Evolutionary conservation across 495 filamentous ascomycete genomes (phyloP), one percentile per base, ranked within the genome.

Genomic region (Penicillium cataractarum): DNA sequence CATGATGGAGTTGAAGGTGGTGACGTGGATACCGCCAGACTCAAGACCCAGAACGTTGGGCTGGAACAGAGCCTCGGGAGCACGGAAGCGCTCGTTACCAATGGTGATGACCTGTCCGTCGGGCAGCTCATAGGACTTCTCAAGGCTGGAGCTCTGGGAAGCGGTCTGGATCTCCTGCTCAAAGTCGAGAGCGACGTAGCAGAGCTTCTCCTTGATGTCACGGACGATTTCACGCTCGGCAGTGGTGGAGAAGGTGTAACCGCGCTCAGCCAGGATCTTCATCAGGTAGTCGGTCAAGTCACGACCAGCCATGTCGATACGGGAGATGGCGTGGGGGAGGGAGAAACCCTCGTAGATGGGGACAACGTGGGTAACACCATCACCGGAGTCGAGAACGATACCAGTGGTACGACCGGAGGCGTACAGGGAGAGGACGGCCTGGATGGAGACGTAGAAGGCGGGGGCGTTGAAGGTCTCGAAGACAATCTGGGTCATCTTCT

Each of bases 391-490:
- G 74, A 99, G 93, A 65, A 99, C 95, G 82, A 99, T 99, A 93
- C 95, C 95, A 63, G 95, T 99, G 83, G 95, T 99, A 93, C 96
- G 93, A 87, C 95, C 96, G 77, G 95, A 99, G 73, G 95, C 95
- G 83, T 99, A 99, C 83, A 99, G 87, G 64, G 95, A 98, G 67
- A 99, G 86, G 68, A 99, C 96, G 78, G 95, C 95, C 89, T 99
- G 95, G 84, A 98, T 98, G 74, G 95, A 98, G 84, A 97, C 95
- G 86, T 97, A 99, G 88, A 99, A 97, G 70, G 95, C 95, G 70
- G 95, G 95, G 73, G 96, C 96, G 85, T 99, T 99, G 89, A 98
- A 99, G 71, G 95, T 99, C 87, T 99, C 95, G 89, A 99, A 99
- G 78, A 99, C 96, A 70, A 99, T 98, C 84, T 99, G 96, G 64